Conservation (phyloP, 345 rosid genomes). For the Heritiera fomes region DNA sequence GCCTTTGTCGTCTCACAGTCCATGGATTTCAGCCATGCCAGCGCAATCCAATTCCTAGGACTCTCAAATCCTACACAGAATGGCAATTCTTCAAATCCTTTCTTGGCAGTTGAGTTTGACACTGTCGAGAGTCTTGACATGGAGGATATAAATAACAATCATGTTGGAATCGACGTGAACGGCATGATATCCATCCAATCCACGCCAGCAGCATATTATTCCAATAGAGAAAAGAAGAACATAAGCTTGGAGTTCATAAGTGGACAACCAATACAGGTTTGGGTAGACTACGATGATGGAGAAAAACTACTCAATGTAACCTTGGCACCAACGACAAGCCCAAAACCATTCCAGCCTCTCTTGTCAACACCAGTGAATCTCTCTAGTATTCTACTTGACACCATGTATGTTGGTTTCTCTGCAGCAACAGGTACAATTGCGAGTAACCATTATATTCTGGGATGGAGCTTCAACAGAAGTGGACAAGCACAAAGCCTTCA, state of each 20-base stretch:
- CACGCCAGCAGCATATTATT: slow-evolving; percentile 39
- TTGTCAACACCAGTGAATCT: slow-evolving; percentile 46
- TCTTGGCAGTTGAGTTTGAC: slow-evolving; percentile 63
- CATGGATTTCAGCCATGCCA: slow-evolving; percentile 24
- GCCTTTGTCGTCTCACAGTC: slow-evolving; percentile 49
- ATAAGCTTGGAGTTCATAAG: slow-evolving; percentile 26
- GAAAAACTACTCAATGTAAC: slow-evolving; percentile 44
- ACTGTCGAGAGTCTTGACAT: slow-evolving; percentile 43
- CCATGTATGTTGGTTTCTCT: slow-evolving; percentile 58
- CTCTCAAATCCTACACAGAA: slow-evolving; percentile 43
- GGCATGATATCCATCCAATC: slow-evolving; percentile 32
- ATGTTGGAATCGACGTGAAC: slow-evolving; percentile 58
- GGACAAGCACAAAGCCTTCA: slow-evolving; percentile 45
- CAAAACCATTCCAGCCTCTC: slow-evolving; percentile 50
- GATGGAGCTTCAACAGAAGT: slow-evolving; percentile 63
- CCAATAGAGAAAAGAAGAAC: slow-evolving; percentile 18
- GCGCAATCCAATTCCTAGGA: slow-evolving; percentile 39
- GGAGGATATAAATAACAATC: slow-evolving; percentile 38
- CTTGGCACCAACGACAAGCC: slow-evolving; percentile 39
- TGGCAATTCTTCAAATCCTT: slow-evolving; percentile 43
- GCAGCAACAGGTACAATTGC: slow-evolving; percentile 41
- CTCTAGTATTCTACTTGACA: slow-evolving; percentile 37
- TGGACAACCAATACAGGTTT: slow-evolving; percentile 43
- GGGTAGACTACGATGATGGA: slow-evolving; percentile 53
- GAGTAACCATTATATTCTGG: slow-evolving; percentile 47